phyloP scores from a whole-genome alignment of 2,329 filamentous ascomycete genomes.

The Pezicula carpinea region DNA sequence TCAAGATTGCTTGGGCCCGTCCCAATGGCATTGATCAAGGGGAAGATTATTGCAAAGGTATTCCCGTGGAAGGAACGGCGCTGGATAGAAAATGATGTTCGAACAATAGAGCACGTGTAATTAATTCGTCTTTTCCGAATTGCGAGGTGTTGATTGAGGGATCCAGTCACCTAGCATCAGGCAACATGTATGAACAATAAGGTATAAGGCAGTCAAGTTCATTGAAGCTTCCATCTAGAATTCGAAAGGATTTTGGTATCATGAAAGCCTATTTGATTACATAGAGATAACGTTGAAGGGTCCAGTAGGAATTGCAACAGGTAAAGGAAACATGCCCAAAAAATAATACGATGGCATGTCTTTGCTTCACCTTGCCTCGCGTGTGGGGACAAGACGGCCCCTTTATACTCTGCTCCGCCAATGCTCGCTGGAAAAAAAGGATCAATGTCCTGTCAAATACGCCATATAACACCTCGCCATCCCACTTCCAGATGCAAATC shows the following conservation, averaged over 20 bases:
- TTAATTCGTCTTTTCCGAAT: background rate
- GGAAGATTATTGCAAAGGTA: constrained; percentile 67
- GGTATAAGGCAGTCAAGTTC: background rate
- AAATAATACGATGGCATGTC: constrained; percentile 16
- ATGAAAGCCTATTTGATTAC: constrained; percentile 32
- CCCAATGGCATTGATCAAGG: constrained; percentile 76
- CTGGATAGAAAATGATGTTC: constrained; percentile 44
- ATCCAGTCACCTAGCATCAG: background rate
- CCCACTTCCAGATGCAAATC: constrained; percentile 26
- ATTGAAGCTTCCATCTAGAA: background rate
- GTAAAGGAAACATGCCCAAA: constrained; percentile 22
- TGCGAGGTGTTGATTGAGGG: constrained; percentile 1
- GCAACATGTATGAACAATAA: no score
- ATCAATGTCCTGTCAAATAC: constrained; percentile 24
- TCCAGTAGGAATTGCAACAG: constrained; percentile 22
- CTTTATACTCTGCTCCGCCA: constrained; percentile 24
- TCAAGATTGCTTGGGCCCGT: constrained; percentile 83
- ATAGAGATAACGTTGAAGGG: constrained; percentile 25
- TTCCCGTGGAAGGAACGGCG: constrained; percentile 47
- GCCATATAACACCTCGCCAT: constrained; percentile 30
- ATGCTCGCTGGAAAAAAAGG: constrained; percentile 31
- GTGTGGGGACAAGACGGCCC: constrained; percentile 12
- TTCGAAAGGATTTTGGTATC: constrained; percentile 23
- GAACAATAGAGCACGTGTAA: constrained; percentile 21
- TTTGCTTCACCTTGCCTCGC: constrained; percentile 10